These are phyloP conservation scores for Leptodermis oblonga DNA, from an alignment of 257 asterid genomes.

Conservation along the genomic window DNA sequence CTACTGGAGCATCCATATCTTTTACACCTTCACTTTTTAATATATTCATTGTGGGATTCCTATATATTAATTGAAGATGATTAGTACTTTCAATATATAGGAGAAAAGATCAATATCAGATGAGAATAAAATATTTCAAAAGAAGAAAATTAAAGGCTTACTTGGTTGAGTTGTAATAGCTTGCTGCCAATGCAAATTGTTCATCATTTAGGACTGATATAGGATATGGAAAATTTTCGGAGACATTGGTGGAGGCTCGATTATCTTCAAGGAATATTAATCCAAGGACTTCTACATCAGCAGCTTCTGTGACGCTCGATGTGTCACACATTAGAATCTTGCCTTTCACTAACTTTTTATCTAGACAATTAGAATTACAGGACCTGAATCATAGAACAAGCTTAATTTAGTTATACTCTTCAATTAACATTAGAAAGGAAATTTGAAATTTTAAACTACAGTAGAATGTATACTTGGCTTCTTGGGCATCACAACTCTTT, in stretches of 20 bases:
- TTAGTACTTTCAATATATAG: too few species aligned
- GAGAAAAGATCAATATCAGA: neutral
- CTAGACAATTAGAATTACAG: neutral
- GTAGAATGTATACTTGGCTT: neutral
- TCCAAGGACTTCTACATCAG: constrained; percentile 6
- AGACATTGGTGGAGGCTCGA: neutral
- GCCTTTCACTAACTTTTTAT: neutral
- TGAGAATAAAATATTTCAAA: too few species aligned
- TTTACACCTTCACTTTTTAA: neutral
- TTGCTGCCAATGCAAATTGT: neutral
- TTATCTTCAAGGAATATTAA: neutral
- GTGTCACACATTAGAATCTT: neutral
- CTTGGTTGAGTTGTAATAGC: constrained; percentile 9
- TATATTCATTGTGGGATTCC: constrained; percentile 7
- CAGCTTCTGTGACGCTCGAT: neutral
- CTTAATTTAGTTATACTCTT: too few species aligned
- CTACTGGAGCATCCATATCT: neutral
- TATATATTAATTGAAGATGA: neutral
- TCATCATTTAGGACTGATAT: neutral
- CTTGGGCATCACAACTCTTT: neutral
- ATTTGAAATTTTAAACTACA: too few species aligned
- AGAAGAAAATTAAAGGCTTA: neutral
- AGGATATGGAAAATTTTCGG: neutral
- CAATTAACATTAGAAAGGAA: too few species aligned
- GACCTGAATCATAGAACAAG: neutral